Percentiles rank a stretch among this genome's conserved stretches.
Conservation (phyloP, 805 yeast genomes). For the Scheffersomyces lignosus region DNA sequence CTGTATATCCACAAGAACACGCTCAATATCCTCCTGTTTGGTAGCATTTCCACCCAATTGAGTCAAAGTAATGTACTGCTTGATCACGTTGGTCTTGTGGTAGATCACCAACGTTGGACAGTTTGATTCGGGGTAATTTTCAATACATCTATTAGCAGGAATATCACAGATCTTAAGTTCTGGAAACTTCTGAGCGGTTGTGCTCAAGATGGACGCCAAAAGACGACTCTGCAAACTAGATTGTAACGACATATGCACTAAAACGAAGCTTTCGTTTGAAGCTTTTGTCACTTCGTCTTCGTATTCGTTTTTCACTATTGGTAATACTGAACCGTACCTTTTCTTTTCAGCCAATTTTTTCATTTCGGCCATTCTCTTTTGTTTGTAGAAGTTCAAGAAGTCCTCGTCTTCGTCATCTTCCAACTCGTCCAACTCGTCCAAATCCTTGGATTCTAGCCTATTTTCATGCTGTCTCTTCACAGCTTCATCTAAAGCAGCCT, state of each 20-base stretch:
- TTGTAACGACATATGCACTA: slow-evolving; percentile 74
- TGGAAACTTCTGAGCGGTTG: slow-evolving; percentile 64
- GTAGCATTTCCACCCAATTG: slow-evolving; percentile 85
- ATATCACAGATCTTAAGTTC: slow-evolving; percentile 92
- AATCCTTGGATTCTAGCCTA: slow-evolving; percentile 70
- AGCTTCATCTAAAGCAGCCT: slow-evolving; percentile 85
- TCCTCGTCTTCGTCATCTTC: slow-evolving; percentile 96
- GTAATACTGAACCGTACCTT: slow-evolving; percentile 73
- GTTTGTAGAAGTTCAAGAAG: slow-evolving; percentile 74
- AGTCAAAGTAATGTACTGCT: slow-evolving; percentile 78
- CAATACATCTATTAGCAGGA: slow-evolving; percentile 87
- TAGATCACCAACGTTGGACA: slow-evolving; percentile 91
- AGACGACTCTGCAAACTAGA: slow-evolving; percentile 74
- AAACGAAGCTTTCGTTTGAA: slow-evolving; percentile 62
- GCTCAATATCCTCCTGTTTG: slow-evolving; percentile 66
- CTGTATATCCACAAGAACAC: slow-evolving; percentile 61
- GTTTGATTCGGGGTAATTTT: slow-evolving; percentile 84
- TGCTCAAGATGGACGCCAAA: slow-evolving; percentile 54
- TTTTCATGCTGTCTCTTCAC: slow-evolving; percentile 76
- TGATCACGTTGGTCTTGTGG: slow-evolving; percentile 71
- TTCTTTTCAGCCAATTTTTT: slow-evolving; percentile 55
- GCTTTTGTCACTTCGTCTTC: slow-evolving; percentile 82
- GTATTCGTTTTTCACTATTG: slow-evolving; percentile 86
- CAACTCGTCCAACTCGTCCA: slow-evolving; percentile 81
- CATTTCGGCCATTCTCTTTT: slow-evolving; percentile 75